Evolutionary conservation across 2,329 filamentous ascomycete genomes (phyloP).

Genomic region (Periconia sp.): DNA sequence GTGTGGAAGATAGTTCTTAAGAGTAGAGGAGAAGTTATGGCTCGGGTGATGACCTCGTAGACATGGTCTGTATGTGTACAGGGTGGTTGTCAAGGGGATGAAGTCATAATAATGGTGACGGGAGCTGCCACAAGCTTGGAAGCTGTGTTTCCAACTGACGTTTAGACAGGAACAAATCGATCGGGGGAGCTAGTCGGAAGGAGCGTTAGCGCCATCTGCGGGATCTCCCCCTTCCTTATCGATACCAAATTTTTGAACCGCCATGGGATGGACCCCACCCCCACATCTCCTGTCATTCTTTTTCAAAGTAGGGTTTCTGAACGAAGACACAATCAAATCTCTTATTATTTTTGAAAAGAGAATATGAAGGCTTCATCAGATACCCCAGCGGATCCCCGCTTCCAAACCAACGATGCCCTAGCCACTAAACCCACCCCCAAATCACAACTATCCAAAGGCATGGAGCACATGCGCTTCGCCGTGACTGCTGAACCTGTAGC

Average conservation of each 20-base stretch:
- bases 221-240: conserved; percentile 20
- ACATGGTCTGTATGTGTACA: conserved; percentile 10
- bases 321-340: background rate
- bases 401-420: conserved; percentile 35
- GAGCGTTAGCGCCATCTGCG: conserved; percentile 2
- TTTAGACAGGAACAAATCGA: conserved; percentile 12
- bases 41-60: conserved; percentile 13
- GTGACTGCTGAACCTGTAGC: conserved; percentile 46
- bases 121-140: conserved; percentile 25
- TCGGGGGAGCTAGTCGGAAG: conserved; percentile 18
- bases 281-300: conserved; percentile 6
- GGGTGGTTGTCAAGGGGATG: background rate
- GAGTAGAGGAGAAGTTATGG: background rate
- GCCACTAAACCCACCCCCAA: conserved; percentile 36
- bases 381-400: conserved; percentile 18
- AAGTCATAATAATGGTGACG: conserved; percentile 1
- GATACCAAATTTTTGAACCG: conserved; percentile 14
- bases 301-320: background rate
- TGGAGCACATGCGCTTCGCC: conserved; percentile 55
- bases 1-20: background rate
- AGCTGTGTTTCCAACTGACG: conserved; percentile 9
- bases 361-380: conserved; percentile 22
- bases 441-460: conserved; percentile 53
- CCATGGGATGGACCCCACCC: background rate
- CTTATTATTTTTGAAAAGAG: background rate